A percentile compares a stretch with the other conserved stretches of the same genome.
These are phyloP conservation scores for Quercus phellos DNA, from an alignment of 331 rosid species.

Conservation along the genomic window DNA sequence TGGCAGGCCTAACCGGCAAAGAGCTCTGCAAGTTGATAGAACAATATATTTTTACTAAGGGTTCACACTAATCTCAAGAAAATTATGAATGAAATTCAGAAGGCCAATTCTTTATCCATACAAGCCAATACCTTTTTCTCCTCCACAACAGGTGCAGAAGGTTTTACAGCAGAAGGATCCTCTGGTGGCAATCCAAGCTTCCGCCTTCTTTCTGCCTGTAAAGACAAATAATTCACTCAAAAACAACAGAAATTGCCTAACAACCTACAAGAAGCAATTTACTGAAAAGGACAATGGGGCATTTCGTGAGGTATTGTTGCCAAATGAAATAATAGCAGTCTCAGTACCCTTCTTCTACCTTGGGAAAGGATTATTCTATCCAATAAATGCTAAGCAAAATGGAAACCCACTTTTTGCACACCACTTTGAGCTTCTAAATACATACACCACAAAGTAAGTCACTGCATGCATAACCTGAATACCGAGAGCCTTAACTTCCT, in stretches of 20 bases:
- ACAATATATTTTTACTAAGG: constrained; percentile 18
- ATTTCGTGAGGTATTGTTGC: neutral
- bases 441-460: neutral
- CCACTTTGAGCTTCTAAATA: neutral
- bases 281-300: neutral
- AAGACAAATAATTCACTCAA: constrained; percentile 3
- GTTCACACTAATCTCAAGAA: neutral
- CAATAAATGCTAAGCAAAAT: neutral
- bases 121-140: constrained; percentile 65
- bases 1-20: constrained; percentile 78
- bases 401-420: neutral
- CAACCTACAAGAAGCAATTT: neutral
- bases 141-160: constrained; percentile 65
- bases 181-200: constrained; percentile 81
- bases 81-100: neutral
- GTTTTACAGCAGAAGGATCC: constrained; percentile 65
- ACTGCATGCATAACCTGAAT: neutral
- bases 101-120: constrained; percentile 6
- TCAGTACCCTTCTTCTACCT: neutral
- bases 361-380: neutral
- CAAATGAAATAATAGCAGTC: neutral
- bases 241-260: neutral
- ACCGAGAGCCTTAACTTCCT: neutral
- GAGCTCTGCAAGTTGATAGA: constrained; percentile 41
- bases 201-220: constrained; percentile 87